Percentiles rank a stretch among this genome's conserved stretches.
Conservation (phyloP, 108 stramenopile genomes). For the Nitzschia sp. region DNA sequence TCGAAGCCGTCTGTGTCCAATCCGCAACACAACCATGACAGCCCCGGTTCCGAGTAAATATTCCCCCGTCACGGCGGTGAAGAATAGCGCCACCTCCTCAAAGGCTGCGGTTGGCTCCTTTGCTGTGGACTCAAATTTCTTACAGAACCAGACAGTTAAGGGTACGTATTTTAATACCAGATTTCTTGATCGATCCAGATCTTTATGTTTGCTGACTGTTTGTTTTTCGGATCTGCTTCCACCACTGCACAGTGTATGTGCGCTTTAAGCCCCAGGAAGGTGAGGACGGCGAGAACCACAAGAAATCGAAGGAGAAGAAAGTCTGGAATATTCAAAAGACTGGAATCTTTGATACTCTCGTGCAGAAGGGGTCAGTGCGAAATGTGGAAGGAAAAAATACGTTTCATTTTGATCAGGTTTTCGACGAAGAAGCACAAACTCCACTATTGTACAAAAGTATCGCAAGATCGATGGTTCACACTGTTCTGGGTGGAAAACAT, state of each 20-base stretch:
- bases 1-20: too few species aligned
- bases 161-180: constrained; percentile 4
- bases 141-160: constrained; percentile 11
- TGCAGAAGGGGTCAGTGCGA: constrained; percentile 28
- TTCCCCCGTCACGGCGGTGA: not conserved
- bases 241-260: constrained; percentile 23
- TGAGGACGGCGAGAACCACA: not conserved
- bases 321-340: constrained; percentile 30
- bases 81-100: not conserved
- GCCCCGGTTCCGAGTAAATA: constrained; percentile 7
- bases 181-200: not conserved
- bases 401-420: constrained; percentile 85
- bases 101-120: constrained; percentile 1
- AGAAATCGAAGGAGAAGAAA: constrained; percentile 10
- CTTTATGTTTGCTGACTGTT: not conserved
- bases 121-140: constrained; percentile 6
- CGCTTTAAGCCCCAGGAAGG: constrained; percentile 15
- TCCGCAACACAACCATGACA: constrained; percentile 11
- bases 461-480: constrained; percentile 63
- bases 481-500: constrained; percentile 78
- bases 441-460: constrained; percentile 72
- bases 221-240: not conserved
- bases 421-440: constrained; percentile 66
- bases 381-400: constrained; percentile 27
- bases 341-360: constrained; percentile 20